phyloP scores from a whole-genome alignment of 1,139 yeast genomes.

The Geotrichum australiense region DNA sequence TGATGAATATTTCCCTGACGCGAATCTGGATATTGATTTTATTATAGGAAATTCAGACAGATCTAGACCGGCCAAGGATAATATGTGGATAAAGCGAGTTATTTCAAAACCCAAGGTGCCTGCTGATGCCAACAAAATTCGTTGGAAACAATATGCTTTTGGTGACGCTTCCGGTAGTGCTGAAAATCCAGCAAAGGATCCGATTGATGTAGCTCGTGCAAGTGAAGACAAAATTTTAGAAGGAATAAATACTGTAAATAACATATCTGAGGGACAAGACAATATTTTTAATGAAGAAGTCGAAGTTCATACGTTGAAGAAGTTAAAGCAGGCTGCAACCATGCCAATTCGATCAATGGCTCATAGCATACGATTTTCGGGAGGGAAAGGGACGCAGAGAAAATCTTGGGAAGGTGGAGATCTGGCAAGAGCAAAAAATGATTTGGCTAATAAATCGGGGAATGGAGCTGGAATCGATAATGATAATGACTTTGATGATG shows the following conservation, averaged over 20 bases:
- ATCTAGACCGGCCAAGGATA: no score
- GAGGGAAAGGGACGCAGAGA: background rate
- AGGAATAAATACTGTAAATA: background rate
- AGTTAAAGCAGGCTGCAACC: background rate
- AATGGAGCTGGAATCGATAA: background rate
- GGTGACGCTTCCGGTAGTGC: background rate
- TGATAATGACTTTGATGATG: background rate
- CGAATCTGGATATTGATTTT: background rate
- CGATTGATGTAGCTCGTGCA: background rate
- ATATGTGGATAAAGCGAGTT: no score
- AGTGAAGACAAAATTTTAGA: background rate
- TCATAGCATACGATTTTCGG: background rate
- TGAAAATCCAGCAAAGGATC: background rate
- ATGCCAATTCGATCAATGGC: constrained; percentile 2
- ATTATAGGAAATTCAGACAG: background rate
- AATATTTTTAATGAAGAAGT: background rate
- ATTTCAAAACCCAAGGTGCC: background rate
- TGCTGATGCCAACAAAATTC: background rate
- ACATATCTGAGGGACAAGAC: no score
- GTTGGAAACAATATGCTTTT: background rate
- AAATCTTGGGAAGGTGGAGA: background rate
- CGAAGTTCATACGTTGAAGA: background rate
- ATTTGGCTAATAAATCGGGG: background rate
- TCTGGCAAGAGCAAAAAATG: background rate
- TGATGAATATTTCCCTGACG: background rate